Base-by-base conservation (phyloP, 2,329 filamentous ascomycete species). In the Cordyceps javanica region DNA sequence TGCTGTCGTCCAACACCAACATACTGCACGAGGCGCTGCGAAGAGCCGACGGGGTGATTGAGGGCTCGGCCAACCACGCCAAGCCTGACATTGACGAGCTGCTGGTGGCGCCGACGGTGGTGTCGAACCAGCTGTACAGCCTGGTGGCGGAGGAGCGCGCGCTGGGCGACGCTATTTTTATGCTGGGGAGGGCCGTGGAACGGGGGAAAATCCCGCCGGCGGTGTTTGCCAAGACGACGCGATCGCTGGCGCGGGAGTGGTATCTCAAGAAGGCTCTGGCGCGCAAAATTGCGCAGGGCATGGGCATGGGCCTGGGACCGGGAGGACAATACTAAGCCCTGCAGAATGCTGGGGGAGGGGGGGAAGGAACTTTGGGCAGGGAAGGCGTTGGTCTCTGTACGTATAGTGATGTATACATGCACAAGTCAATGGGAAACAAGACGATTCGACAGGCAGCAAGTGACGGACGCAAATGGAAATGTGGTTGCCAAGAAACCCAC, bases 101-200 rank as follows among this genome's bases (percentile, higher is more conserved):
- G 34, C 78, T 99, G 3, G 90, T 97, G n/a, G 91, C 92, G 3
- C 91, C 93, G 1, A 97, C 91, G 0, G 88, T 97, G 1, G 94
- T 97, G 5, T 90, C 89, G 0, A 92, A 93, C 63, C 94, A 99
- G 76, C 76, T 99, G 23, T 99, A 97, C 72, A 86, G 87, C 49
- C 78, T 95, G 2, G 90, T 92, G 28, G 91, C 91, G 1, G 94
- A 99, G 69, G 93, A 97, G 73, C 82, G 88, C 63, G 91, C 89
- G 3, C 82, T 96, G 49, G 88, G 88, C 32, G 93, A 97, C 69
- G 89, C 91, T 3, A 85, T 97, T 61, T 96, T 94, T 67, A 86
- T 91, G 61, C 76, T 95, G 14, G 88, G 88, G 1, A 77, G 87
- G 57, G 90, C 87, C 1, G 80, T 93, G 21, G 89, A 93, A 70